Evolutionary conservation across 331 rosid genomes (phyloP).

Genomic region (Quercus phellos): DNA sequence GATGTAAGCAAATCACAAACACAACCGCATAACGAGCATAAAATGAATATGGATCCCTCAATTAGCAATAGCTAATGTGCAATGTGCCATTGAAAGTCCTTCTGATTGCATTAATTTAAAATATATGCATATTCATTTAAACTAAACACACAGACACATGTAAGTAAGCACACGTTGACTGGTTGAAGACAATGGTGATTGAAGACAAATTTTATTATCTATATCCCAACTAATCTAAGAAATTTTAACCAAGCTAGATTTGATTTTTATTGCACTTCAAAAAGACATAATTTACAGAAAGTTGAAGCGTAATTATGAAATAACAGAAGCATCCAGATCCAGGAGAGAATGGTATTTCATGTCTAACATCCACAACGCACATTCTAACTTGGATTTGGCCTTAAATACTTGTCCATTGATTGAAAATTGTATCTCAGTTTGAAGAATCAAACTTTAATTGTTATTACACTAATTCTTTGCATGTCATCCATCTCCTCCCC

Average conservation of each 20-base stretch:
- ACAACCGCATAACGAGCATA: neutral
- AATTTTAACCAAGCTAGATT: neutral
- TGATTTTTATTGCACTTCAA: no score
- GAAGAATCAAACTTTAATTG: no score
- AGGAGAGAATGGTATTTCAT: no score
- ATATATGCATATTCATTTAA: neutral
- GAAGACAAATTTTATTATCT: neutral
- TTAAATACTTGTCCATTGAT: no score
- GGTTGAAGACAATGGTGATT: neutral
- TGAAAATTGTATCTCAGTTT: no score
- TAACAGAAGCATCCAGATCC: no score
- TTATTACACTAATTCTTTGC: no score
- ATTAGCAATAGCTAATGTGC: neutral
- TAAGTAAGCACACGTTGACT: neutral
- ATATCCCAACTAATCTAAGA: neutral
- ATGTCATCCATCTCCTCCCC: no score
- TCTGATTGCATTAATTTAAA: neutral
- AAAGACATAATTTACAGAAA: no score
- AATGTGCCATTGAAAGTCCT: neutral
- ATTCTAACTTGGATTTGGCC: no score
- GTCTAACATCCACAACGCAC: no score
- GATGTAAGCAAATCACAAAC: constrained; percentile 2
- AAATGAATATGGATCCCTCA: neutral
- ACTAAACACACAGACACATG: neutral
- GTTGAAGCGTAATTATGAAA: no score